Percentiles rank a stretch among this genome's conserved stretches.
Conservation (phyloP, 306 rosid species). For the Delonix regia region DNA sequence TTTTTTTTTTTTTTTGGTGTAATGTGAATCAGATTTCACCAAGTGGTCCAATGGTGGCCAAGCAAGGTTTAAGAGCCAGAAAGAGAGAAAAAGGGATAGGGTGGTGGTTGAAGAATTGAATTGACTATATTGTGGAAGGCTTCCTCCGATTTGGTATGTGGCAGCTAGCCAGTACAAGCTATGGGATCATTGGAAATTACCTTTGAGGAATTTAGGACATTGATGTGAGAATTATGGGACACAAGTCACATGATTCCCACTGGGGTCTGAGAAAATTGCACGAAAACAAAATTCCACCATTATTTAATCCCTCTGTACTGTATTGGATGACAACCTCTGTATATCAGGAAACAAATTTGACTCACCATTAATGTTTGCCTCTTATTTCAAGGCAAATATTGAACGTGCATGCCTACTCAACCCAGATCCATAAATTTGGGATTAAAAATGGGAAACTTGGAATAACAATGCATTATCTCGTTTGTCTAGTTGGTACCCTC, state of each 20-base stretch:
- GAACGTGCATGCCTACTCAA: background rate
- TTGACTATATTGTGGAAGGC: slow-evolving; percentile 24
- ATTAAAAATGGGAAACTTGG: background rate
- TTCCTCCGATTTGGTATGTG: background rate
- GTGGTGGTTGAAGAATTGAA: slow-evolving; percentile 34
- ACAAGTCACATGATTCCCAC: slow-evolving; percentile 10
- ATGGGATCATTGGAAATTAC: slow-evolving; percentile 7
- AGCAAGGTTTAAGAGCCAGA: background rate
- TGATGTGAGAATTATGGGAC: slow-evolving; percentile 18
- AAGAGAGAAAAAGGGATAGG: background rate
- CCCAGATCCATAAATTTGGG: background rate
- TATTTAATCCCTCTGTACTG: background rate
- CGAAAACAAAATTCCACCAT: background rate
- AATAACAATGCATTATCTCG: background rate
- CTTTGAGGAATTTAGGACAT: slow-evolving; percentile 15
- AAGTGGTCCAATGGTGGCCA: slow-evolving; percentile 2
- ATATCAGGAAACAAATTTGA: background rate
- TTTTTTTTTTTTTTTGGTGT: background rate
- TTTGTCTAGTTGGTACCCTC: too few species aligned
- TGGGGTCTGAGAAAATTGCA: background rate
- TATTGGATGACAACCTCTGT: background rate
- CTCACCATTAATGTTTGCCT: background rate
- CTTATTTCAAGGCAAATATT: background rate
- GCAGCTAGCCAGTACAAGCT: slow-evolving; percentile 12
- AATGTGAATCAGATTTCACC: background rate